Percentiles rank a stretch among this genome's conserved stretches.
Conservation (phyloP, 1,139 yeast genomes). For the Candida buenavistaensis region DNA sequence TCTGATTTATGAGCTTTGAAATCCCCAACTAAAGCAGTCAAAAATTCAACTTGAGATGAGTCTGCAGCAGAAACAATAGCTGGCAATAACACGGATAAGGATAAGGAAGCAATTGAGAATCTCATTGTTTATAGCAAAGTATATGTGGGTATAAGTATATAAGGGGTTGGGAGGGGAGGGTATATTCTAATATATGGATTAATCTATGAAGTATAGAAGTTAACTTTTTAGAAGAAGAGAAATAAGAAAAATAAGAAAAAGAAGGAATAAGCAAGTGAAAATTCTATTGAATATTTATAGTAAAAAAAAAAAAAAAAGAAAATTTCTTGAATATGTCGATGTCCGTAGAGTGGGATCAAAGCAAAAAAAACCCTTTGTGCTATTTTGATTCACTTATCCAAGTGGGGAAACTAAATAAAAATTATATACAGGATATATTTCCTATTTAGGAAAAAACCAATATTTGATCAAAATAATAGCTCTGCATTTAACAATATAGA, state of each 20-base stretch:
- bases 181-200: constrained; percentile 1
- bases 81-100: constrained; percentile 16
- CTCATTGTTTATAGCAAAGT: constrained; percentile 17
- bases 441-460: constrained; percentile 3
- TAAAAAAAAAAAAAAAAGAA: constrained; percentile 2
- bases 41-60: constrained; percentile 31
- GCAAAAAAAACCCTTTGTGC: too few species aligned
- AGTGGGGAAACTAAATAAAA: constrained; percentile 4
- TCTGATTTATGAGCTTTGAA: constrained; percentile 25
- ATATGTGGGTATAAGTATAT: not conserved
- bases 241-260: too few species aligned
- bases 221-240: too few species aligned
- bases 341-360: too few species aligned
- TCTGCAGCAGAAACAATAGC: constrained; percentile 26
- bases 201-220: too few species aligned
- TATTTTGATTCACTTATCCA: not conserved
- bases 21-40: constrained; percentile 43
- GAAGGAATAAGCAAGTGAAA: too few species aligned
- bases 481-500: too few species aligned
- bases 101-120: constrained; percentile 11
- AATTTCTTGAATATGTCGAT: too few species aligned
- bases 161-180: not conserved
- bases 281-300: too few species aligned
- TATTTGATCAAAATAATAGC: too few species aligned
- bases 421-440: constrained; percentile 4